phyloP scores from a whole-genome alignment of 2,329 filamentous ascomycete species.

The Aspergillus tamarii region DNA sequence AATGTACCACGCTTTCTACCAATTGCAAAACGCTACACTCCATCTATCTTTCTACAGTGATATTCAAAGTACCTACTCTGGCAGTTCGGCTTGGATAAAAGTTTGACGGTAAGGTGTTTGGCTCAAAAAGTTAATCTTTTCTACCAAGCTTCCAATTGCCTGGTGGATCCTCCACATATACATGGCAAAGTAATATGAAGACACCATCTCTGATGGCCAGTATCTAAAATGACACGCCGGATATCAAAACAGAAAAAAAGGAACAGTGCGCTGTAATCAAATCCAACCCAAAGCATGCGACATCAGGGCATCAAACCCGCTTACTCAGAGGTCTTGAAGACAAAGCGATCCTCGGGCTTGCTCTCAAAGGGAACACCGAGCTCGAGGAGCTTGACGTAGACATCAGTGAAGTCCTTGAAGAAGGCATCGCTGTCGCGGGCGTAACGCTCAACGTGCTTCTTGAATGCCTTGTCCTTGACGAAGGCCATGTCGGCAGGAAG shows the following conservation, averaged over 20 bases:
- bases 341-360: slow-evolving; percentile 61
- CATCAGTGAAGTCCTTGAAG: slow-evolving; percentile 89
- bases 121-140: neutral
- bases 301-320: slow-evolving; percentile 1
- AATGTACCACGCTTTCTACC: neutral
- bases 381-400: slow-evolving; percentile 83
- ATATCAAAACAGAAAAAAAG: slow-evolving; percentile 26
- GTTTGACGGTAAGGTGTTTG: neutral
- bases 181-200: slow-evolving; percentile 1
- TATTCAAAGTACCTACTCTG: too few relatives aligned
- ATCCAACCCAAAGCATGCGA: slow-evolving; percentile 14
- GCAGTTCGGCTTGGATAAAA: neutral
- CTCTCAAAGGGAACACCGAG: slow-evolving; percentile 86
- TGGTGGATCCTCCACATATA: neutral
- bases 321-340: slow-evolving; percentile 63
- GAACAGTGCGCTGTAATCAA: slow-evolving; percentile 18
- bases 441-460: slow-evolving; percentile 78
- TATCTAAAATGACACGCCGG: slow-evolving; percentile 17
- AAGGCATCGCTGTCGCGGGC: slow-evolving; percentile 88
- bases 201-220: slow-evolving; percentile 7
- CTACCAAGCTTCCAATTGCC: neutral
- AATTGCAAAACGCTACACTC: neutral
- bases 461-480: slow-evolving; percentile 85
- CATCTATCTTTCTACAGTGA: neutral
- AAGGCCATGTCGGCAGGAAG: slow-evolving; percentile 88